Evolutionary conservation across 2,329 filamentous ascomycete genomes (phyloP).

Genomic region (Colletotrichum sp.): DNA sequence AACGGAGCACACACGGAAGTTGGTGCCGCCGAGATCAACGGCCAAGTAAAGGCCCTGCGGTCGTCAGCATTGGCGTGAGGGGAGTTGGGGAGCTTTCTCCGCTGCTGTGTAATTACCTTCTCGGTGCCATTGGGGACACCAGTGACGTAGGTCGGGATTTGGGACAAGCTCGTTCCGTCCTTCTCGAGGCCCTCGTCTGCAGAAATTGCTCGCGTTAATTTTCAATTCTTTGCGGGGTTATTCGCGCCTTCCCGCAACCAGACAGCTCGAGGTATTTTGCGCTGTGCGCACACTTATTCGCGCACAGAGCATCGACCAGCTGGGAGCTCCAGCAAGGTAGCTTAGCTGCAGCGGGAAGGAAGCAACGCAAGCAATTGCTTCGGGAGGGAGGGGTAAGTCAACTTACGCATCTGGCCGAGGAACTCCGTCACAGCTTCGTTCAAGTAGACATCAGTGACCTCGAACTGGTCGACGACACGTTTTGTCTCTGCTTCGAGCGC

Average conservation of each 20-base stretch:
- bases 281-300: constrained; percentile 8
- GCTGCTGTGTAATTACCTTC: constrained; percentile 65
- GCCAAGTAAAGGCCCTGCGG: constrained; percentile 93
- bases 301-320: not conserved
- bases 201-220: not conserved
- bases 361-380: not conserved
- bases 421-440: constrained; percentile 86
- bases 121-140: constrained; percentile 96
- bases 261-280: not conserved
- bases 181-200: constrained; percentile 81
- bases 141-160: constrained; percentile 97
- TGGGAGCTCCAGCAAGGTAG: not conserved
- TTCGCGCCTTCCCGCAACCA: not conserved
- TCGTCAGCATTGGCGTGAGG: constrained; percentile 3
- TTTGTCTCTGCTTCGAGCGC: constrained; percentile 73
- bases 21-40: constrained; percentile 97
- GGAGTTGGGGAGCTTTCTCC: not conserved
- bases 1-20: constrained; percentile 97
- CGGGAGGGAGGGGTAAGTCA: not conserved
- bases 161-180: constrained; percentile 83
- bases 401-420: constrained; percentile 78
- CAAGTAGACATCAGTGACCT: constrained; percentile 79
- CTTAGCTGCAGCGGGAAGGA: not conserved
- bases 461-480: constrained; percentile 83
- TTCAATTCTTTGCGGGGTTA: not conserved